phyloP scores from a whole-genome alignment of 495 filamentous ascomycete species.

The Apiosordaria backusii region DNA sequence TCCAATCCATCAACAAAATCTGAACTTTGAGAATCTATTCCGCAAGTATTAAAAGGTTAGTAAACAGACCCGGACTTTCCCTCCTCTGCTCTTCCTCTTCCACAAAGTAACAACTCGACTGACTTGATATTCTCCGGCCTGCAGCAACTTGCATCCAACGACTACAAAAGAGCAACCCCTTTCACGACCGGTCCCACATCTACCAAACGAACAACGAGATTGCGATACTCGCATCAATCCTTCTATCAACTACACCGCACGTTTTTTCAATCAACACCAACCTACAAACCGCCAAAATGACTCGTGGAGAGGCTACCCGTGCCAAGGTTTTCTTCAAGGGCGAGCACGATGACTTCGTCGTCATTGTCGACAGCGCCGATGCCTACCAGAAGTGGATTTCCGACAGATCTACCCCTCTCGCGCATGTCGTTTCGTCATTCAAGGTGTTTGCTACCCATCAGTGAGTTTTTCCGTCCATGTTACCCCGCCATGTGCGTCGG shows the following conservation, averaged over 20 bases:
- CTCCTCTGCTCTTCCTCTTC: not conserved
- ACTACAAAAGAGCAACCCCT: no score
- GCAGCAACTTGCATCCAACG: not conserved
- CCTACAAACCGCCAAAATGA: slow-evolving; percentile 52
- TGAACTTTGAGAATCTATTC: not conserved
- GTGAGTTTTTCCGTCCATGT: slow-evolving; percentile 51
- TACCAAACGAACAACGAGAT: not conserved
- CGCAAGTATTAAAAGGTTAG: not conserved
- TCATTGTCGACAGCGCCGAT: slow-evolving; percentile 76
- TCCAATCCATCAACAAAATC: slow-evolving; percentile 1
- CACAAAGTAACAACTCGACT: not conserved
- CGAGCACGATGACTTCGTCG: slow-evolving; percentile 79
- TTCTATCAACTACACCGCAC: slow-evolving; percentile 6
- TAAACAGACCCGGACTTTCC: not conserved
- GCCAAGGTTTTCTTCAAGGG: slow-evolving; percentile 91
- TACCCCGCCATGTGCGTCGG: not conserved
- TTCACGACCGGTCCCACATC: no score
- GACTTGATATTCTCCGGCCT: not conserved
- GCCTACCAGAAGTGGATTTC: slow-evolving; percentile 75
- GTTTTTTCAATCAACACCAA: slow-evolving; percentile 21
- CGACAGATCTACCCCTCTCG: slow-evolving; percentile 73
- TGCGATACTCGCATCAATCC: not conserved
- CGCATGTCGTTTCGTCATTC: slow-evolving; percentile 82
- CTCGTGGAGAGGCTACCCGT: slow-evolving; percentile 70
- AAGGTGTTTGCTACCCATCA: slow-evolving; percentile 88